Percentiles rank a stretch among this genome's conserved stretches.
These are phyloP conservation scores for Diaporthe helianthi DNA, from an alignment of 2,329 filamentous ascomycete species.

Conservation along the genomic window DNA sequence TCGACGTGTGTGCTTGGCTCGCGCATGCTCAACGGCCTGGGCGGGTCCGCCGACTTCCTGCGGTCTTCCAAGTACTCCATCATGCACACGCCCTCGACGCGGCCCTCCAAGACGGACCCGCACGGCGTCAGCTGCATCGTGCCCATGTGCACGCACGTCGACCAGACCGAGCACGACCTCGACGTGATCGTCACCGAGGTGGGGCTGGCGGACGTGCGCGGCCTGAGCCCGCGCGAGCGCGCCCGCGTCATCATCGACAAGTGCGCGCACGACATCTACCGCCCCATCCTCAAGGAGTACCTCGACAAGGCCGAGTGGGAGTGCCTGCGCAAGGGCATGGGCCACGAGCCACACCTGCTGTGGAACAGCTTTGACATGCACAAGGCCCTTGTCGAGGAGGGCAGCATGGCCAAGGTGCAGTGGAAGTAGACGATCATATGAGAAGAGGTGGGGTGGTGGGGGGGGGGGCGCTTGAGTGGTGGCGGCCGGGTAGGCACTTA, in stretches of 20 bases:
- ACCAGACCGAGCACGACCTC: slow-evolving; percentile 92
- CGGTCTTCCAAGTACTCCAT: slow-evolving; percentile 83
- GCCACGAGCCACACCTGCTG: slow-evolving; percentile 86
- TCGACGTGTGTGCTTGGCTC: slow-evolving; percentile 87
- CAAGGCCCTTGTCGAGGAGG: slow-evolving; percentile 79
- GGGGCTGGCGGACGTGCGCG: slow-evolving; percentile 85
- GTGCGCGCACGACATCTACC: slow-evolving; percentile 85
- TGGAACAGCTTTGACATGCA: slow-evolving; percentile 92
- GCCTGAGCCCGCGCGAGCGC: slow-evolving; percentile 79
- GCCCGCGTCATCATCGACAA: slow-evolving; percentile 86
- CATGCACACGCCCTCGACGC: slow-evolving; percentile 88
- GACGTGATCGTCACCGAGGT: slow-evolving; percentile 82
- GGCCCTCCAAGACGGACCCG: slow-evolving; percentile 83
- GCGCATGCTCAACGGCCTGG: slow-evolving; percentile 86
- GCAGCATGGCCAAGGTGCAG: slow-evolving; percentile 83
- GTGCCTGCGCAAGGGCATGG: slow-evolving; percentile 85
- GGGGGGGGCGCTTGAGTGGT: not conserved
- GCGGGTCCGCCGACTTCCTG: slow-evolving; percentile 83
- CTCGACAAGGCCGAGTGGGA: slow-evolving; percentile 86
- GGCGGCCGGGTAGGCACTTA: slow-evolving; percentile 1
- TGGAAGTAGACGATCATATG: slow-evolving; percentile 55
- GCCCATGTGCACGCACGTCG: slow-evolving; percentile 91
- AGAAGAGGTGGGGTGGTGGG: too few species aligned
- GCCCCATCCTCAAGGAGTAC: slow-evolving; percentile 82
- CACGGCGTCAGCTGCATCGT: slow-evolving; percentile 86